Conservation (phyloP, 805 yeast species). For the Yarrowia yakushimensis region DNA sequence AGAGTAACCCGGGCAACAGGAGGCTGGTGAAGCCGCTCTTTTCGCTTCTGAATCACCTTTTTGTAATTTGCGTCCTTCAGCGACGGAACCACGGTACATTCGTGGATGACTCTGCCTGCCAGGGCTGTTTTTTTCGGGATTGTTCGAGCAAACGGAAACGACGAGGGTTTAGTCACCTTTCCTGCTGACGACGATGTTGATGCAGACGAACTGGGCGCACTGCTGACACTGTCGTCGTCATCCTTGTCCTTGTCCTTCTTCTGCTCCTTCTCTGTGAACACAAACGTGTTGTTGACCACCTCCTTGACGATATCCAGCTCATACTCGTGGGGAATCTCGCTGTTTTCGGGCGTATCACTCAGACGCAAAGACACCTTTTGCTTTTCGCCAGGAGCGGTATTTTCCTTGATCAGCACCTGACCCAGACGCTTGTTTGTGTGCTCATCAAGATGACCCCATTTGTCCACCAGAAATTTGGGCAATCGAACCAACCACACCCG, state of each 20-base stretch:
- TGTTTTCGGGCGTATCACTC: slow-evolving; percentile 43
- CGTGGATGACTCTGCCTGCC: slow-evolving; percentile 86
- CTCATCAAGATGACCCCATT: slow-evolving; percentile 64
- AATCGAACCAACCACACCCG: slow-evolving; percentile 90
- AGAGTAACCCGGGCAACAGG: slow-evolving; percentile 64
- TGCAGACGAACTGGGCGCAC: not conserved
- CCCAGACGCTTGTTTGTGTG: slow-evolving; percentile 74
- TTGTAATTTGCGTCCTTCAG: slow-evolving; percentile 66
- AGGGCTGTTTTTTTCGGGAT: slow-evolving; percentile 85
- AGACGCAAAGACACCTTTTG: slow-evolving; percentile 39
- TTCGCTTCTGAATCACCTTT: slow-evolving; percentile 57
- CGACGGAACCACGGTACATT: slow-evolving; percentile 83
- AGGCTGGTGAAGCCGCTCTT: slow-evolving; percentile 43
- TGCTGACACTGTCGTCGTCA: not conserved
- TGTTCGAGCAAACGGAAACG: slow-evolving; percentile 39
- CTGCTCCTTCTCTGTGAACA: slow-evolving; percentile 82
- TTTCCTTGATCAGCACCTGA: slow-evolving; percentile 60
- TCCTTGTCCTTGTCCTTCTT: slow-evolving; percentile 40
- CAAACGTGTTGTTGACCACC: slow-evolving; percentile 77
- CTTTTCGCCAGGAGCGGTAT: slow-evolving; percentile 39
- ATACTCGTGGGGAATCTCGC: slow-evolving; percentile 76
- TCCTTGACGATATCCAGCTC: slow-evolving; percentile 74
- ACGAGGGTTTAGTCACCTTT: slow-evolving; percentile 11
- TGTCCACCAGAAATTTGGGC: slow-evolving; percentile 80
- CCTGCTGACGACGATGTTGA: not conserved